Conservation (phyloP, 805 yeast genomes). For the Saccharomycopsis sp. region DNA sequence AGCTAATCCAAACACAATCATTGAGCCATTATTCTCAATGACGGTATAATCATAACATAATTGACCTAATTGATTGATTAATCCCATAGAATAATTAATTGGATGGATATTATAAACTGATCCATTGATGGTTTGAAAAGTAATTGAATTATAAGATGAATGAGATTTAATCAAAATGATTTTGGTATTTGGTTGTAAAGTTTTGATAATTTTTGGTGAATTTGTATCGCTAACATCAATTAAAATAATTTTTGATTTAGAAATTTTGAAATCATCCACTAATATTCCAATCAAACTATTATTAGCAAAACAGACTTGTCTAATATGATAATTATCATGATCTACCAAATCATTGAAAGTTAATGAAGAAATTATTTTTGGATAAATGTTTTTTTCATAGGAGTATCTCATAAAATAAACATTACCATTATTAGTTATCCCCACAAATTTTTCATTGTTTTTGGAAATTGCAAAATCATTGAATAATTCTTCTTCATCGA, state of each 20-base stretch:
- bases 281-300: conserved; percentile 48
- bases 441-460: conserved; percentile 49
- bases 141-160: conserved; percentile 40
- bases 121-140: conserved; percentile 57
- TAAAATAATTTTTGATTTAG: conserved; percentile 39
- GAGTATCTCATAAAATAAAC: conserved; percentile 8
- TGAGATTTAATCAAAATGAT: conserved; percentile 46
- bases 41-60: conserved; percentile 55
- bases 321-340: conserved; percentile 24
- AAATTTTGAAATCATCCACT: conserved; percentile 32
- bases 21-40: conserved; percentile 19
- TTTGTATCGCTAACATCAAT: conserved; percentile 35
- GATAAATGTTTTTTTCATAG: conserved; percentile 3
- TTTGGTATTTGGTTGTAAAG: conserved; percentile 37
- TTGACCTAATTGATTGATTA: conserved; percentile 51
- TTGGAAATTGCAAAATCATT: conserved; percentile 54
- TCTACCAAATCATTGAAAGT: not conserved
- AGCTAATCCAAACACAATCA: conserved; percentile 61
- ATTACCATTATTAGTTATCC: conserved; percentile 20
- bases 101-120: conserved; percentile 33
- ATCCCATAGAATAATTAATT: conserved; percentile 20
- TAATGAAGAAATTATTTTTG: conserved; percentile 2
- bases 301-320: conserved; percentile 53
- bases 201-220: conserved; percentile 31
- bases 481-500: conserved; percentile 43